Evolutionary conservation across 2,329 filamentous ascomycete species (phyloP), one percentile per base, ranked within the genome.

Genomic region (Colletotrichum somersetense): DNA sequence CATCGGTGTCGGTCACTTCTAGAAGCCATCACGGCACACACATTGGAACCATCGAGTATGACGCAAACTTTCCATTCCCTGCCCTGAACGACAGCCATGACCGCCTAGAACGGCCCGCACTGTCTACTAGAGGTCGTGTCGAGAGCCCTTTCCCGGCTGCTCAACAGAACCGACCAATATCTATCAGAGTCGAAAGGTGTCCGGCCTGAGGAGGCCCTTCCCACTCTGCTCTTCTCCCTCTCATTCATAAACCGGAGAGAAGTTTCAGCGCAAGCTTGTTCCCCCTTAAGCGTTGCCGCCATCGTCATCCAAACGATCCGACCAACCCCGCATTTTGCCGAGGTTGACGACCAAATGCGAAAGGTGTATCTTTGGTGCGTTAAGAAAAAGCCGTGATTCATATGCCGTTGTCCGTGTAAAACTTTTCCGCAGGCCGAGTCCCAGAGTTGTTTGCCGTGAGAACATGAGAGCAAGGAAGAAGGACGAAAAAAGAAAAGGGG

Each of bases 11-110:
- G 5, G 4, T 23, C 20, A 30, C 35, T 18, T 2, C 16, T 38
- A 18, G 38, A 58, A 16, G n/a, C 26, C 26, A 26, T 57, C 35
- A 20, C 30, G 18, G 6, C 55, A 42, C n/a, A 23, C 35, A 58
- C 12, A 14, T 58, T 16, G 7, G 3, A 38, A 40, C n/a, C 6
- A 42, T 26, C n/a, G 42, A 35, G 55, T 74, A 65, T 65, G 59
- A 70, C 73, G 68, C 67, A 74, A 72, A 74, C 65, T 72, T 73
- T 74, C 66, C 68, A 74, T 74, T 74, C 66, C 62, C 72, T 74
- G 72, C 68, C 68, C 63, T 72, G 62, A 66, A 44, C 55, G 61
- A 62, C 63, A 55, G 71, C 62, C 66, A 62, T 64, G 42, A 44
- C 67, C 71, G 63, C 67, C 63, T 59, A 26, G 42, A 35, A 66